Percentiles rank a stretch among this genome's conserved stretches.
Conservation (phyloP, 1,139 yeast genomes). For the Candida sp. region DNA sequence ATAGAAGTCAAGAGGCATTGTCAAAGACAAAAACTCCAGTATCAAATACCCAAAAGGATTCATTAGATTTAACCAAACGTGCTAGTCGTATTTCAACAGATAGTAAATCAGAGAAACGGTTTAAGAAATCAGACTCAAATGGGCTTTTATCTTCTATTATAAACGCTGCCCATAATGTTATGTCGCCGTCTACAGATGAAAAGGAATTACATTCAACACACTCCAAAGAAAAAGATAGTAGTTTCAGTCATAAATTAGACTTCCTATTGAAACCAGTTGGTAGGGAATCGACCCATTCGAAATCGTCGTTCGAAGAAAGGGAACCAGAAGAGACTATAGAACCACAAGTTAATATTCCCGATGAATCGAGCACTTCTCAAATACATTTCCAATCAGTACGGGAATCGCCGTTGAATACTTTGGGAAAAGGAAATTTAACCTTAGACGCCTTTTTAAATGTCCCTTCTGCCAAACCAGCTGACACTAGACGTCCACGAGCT, state of each 20-base stretch:
- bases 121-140: slow-evolving; percentile 9
- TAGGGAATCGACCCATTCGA: slow-evolving; percentile 10
- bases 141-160: slow-evolving; percentile 26
- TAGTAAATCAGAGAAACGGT: neutral
- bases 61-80: neutral
- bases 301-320: slow-evolving; percentile 4
- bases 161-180: slow-evolving; percentile 24
- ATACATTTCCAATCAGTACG: slow-evolving; percentile 59
- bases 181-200: slow-evolving; percentile 5
- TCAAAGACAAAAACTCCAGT: neutral
- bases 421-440: slow-evolving; percentile 72
- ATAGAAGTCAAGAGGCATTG: neutral
- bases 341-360: neutral
- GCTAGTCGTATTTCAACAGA: neutral
- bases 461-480: slow-evolving; percentile 17
- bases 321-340: slow-evolving; percentile 1
- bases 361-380: slow-evolving; percentile 14
- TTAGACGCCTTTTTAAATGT: slow-evolving; percentile 49
- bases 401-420: slow-evolving; percentile 53
- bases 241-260: slow-evolving; percentile 16
- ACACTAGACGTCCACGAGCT: slow-evolving; percentile 4
- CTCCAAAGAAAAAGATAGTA: slow-evolving; percentile 11
- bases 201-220: neutral
- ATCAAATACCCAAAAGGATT: neutral
- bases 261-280: slow-evolving; percentile 13